Conservation (phyloP, 306 rosid genomes). For the Cucumis sativus region DNA sequence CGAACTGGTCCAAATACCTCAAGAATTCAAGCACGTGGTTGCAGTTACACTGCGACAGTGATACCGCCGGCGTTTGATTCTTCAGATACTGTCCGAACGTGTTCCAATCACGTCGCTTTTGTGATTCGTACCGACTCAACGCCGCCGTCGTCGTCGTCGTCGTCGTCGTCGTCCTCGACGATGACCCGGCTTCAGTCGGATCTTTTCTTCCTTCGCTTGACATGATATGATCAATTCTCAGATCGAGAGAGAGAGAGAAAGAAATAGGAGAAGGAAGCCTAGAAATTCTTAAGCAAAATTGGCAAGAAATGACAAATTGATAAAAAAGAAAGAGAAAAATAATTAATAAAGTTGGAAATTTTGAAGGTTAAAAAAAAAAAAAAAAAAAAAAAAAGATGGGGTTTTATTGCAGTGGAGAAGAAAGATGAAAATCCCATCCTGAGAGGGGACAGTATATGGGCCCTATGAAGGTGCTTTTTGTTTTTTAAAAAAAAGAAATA, state of each 20-base stretch:
- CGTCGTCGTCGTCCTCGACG: background rate
- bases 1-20: slow-evolving; percentile 55
- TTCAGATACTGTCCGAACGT: slow-evolving; percentile 53
- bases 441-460: slow-evolving; percentile 50
- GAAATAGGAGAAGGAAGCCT: background rate
- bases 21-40: slow-evolving; percentile 58
- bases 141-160: slow-evolving; percentile 16
- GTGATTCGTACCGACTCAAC: slow-evolving; percentile 51
- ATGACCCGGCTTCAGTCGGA: slow-evolving; percentile 13
- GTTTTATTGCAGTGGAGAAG: slow-evolving; percentile 17
- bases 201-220: slow-evolving; percentile 21
- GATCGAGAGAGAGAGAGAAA: background rate
- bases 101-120: slow-evolving; percentile 63
- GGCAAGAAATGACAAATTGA: slow-evolving; percentile 6
- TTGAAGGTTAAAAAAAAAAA: background rate
- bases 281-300: background rate
- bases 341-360: background rate
- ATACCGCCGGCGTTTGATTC: slow-evolving; percentile 44
- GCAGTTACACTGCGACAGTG: slow-evolving; percentile 43
- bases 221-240: slow-evolving; percentile 13
- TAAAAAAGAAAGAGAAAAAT: background rate
- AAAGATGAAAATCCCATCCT: slow-evolving; percentile 48
- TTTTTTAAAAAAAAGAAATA: background rate
- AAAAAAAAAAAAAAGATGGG: background rate
- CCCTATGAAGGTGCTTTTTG: slow-evolving; percentile 21